These are phyloP conservation scores for Citrus mangshanensis DNA, from an alignment of 345 rosid genomes.

Conservation along the genomic window DNA sequence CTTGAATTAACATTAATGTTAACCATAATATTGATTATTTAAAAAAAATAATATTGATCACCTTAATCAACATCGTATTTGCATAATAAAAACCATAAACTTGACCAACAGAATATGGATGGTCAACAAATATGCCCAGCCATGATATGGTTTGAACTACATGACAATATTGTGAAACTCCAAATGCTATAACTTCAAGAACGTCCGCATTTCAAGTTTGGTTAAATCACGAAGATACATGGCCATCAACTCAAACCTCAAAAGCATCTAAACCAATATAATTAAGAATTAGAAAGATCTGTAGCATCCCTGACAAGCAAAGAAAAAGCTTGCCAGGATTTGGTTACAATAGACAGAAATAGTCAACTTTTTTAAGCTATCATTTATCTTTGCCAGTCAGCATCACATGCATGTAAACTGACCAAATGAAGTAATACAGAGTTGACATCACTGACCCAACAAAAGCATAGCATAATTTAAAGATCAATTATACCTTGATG, in stretches of 20 bases:
- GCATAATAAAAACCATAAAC: background rate
- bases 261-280: background rate
- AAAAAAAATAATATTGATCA: background rate
- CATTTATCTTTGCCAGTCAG: background rate
- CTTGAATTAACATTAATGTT: constrained; percentile 12
- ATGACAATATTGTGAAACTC: background rate
- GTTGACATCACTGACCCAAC: background rate
- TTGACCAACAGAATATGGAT: constrained; percentile 1
- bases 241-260: background rate
- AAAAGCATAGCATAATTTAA: constrained; percentile 15
- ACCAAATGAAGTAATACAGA: background rate
- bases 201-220: background rate
- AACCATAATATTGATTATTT: background rate
- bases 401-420: background rate
- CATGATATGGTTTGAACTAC: background rate
- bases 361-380: background rate
- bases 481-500: constrained; percentile 64
- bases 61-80: background rate
- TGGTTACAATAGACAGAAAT: background rate
- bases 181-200: background rate
- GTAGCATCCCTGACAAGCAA: background rate
- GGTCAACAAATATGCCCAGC: background rate
- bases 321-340: background rate
- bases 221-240: background rate
- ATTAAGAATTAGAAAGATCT: background rate